Percentiles rank a stretch among this genome's conserved stretches.
Evolutionary conservation across 192 early-diverging fungal genomes (phyloP).

Genomic region (Funneliformis mosseae): DNA sequence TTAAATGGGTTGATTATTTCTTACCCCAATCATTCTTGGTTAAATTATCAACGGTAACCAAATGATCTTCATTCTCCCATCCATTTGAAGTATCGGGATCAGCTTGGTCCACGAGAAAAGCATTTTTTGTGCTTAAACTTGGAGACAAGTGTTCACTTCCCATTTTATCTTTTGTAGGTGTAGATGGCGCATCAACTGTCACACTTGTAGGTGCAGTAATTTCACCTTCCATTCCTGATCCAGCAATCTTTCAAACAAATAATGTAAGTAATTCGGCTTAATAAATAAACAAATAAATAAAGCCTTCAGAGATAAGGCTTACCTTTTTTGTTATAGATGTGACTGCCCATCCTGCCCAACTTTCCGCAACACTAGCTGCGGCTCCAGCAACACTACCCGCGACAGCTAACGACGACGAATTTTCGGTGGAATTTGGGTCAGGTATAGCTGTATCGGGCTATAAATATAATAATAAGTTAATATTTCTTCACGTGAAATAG

Average conservation of each 20-base stretch:
- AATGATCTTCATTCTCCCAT: conserved; percentile 43
- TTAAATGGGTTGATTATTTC: background rate
- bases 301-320: conserved; percentile 34
- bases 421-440: conserved; percentile 34
- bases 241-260: conserved; percentile 39
- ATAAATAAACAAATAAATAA: conserved; percentile 27
- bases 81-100: conserved; percentile 31
- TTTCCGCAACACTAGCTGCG: conserved; percentile 57
- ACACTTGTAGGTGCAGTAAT: background rate
- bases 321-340: conserved; percentile 71
- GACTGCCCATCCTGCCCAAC: conserved; percentile 90
- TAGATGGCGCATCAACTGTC: background rate
- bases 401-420: conserved; percentile 34
- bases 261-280: conserved; percentile 8
- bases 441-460: conserved; percentile 56
- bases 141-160: background rate
- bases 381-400: conserved; percentile 42
- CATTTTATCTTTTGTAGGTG: conserved; percentile 2
- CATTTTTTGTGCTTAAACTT: background rate
- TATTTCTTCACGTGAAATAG: background rate
- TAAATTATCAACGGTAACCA: conserved; percentile 20
- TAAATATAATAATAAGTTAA: background rate
- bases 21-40: conserved; percentile 23
- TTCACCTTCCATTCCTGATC: conserved; percentile 41
- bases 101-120: background rate